Base-by-base conservation (phyloP, 495 filamentous ascomycete species). In the Lophiostoma macrostomum region DNA sequence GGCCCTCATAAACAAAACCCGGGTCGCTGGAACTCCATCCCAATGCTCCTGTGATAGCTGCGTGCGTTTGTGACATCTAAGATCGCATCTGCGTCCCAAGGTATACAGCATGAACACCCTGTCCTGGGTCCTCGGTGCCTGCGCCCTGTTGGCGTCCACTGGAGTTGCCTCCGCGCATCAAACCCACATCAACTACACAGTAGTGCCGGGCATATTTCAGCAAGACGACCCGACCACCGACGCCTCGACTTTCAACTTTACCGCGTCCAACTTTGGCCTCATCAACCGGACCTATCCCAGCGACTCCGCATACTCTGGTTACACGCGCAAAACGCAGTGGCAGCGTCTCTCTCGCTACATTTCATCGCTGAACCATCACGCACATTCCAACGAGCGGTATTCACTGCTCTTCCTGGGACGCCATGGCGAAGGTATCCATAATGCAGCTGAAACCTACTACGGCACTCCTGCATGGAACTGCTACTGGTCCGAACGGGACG, bases 401-500 rank as follows among this genome's bases (percentile, higher is more conserved):
- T 56, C 62, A 20, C 48, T 71, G 14, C 36, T 71, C 41, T 67
- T 66, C 46, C 23, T 67, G 4, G 69, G 62, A 25, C 59, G 69
- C 13, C 69, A 71, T 39, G 69, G 67, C 30, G 66, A 71, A 41
- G 69, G 69, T 18, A 63, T 53, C 31, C 69, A 66, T 32, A 71
- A 71, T 37, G 66, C 66, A 25, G 69, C 56, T 4, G 64, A 71
- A 51, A 40, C 59, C 6, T 62, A 54, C 34, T 67, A 66, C 42
- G 69, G 67, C 27, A 71, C 66, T 0, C 36, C 51, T 20, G 64
- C 63, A 10, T 71, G 69, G 69, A 60, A 71, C 79, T 88, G 84
- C 69, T 82, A 89, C 71, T 91, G 84, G 81, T 80, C 85, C 36
- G 72, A 78, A 36, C 74, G 83, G 1, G 72, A 83, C 44, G 87